Conservation (phyloP, 2,329 filamentous ascomycete species). For the Aspergillus flavus region DNA sequence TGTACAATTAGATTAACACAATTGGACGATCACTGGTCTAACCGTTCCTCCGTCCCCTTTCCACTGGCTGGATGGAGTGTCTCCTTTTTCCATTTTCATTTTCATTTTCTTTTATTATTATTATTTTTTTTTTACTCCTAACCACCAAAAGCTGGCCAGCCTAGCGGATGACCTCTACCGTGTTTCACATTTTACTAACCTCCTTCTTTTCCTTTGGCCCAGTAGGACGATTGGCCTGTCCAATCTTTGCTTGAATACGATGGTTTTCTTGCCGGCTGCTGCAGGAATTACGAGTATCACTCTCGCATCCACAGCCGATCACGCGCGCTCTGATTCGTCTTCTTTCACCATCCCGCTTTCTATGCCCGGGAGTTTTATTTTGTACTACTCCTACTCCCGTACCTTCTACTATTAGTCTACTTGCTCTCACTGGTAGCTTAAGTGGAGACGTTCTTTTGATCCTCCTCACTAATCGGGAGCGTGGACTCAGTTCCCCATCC, state of each 20-base stretch:
- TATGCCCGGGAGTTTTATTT: neutral
- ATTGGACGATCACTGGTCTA: neutral
- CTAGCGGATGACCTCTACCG: neutral
- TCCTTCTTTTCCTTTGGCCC: neutral
- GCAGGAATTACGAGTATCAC: neutral
- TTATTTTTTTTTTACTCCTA: neutral
- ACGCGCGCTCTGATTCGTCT: neutral
- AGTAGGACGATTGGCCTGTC: neutral
- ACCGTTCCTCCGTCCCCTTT: neutral
- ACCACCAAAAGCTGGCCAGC: neutral
- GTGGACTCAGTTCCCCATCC: constrained; percentile 33
- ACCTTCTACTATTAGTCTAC: neutral
- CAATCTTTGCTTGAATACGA: neutral
- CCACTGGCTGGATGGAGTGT: neutral
- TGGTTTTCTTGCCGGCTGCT: neutral
- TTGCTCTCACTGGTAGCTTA: constrained; percentile 32
- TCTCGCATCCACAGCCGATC: neutral
- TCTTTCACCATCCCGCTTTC: constrained; percentile 13
- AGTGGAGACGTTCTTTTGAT: constrained; percentile 29
- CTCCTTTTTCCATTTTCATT: neutral
- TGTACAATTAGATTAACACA: neutral
- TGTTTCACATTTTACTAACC: neutral
- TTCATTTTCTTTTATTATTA: neutral
- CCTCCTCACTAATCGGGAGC: constrained; percentile 34
- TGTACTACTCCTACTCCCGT: too few species aligned